Evolutionary conservation across 202 grass and related monocot genomes (phyloP), one percentile per base, ranked within the genome.

Genomic region (Elaeis oleifera): DNA sequence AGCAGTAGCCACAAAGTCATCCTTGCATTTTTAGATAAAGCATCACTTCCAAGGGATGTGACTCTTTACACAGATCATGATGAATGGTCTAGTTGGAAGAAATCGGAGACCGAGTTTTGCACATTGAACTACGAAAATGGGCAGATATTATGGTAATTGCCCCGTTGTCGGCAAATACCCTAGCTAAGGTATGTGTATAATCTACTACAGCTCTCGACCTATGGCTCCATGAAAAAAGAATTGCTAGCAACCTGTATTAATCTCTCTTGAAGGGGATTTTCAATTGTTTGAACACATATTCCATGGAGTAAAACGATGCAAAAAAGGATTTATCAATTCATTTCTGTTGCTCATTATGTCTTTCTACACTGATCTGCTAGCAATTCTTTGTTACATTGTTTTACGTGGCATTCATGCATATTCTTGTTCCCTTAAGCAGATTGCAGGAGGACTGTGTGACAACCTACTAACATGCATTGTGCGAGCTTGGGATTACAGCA

Each of bases 31-130:
- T 16, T 65, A 3, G 22, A 65, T 26, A 29, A 27, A 65, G 23
- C 15, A 51, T 53, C 63, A 53, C 20, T 65, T 16, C 49, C 49
- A 16, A 53, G 49, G 16, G 49, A 53, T 65, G 49, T 53, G 15
- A 51, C 27, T 23, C 22, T 65, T 52, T 28, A 65, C n/a, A 65
- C 63, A 51, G 63, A 65, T 52, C 22, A 26, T 65, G 48, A 65
- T 17, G 63, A 65, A 65, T 65, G 63, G 63, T 65, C 49, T 51
- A 28, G 18, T 52, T 65, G 63, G 63, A 65, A 65, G 49, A 53
- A 23, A 52, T 65, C 6, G 63, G 62, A 6, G 63, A 65, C 18
- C 21, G 22, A 52, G 63, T 65, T 3, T 28, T 65, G 48, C 63
- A 65, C 63, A 65, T 65, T 11, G 48, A 65, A 16, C 44, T 65